These are phyloP conservation scores for Pseudogymnoascus sp. DNA, from an alignment of 2,329 filamentous ascomycete genomes.

Conservation along the genomic window DNA sequence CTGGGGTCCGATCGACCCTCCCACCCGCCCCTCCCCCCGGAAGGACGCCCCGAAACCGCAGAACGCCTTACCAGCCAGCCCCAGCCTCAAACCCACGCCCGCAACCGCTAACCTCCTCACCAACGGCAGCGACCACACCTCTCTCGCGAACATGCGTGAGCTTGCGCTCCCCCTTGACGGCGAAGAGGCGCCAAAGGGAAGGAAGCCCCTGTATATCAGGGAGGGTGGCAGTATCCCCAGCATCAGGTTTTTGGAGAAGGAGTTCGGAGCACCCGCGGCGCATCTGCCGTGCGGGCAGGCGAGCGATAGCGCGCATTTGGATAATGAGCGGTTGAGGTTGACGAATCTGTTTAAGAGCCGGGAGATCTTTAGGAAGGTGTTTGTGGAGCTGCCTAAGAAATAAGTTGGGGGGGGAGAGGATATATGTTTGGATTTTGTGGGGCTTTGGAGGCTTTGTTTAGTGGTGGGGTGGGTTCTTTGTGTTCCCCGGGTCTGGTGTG, in stretches of 20 bases:
- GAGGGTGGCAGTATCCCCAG: conserved; percentile 94
- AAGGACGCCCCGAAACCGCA: conserved; percentile 18
- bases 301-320: conserved; percentile 87
- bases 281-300: conserved; percentile 93
- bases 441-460: background rate
- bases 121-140: conserved; percentile 36
- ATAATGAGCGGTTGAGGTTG: conserved; percentile 87
- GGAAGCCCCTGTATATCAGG: conserved; percentile 81
- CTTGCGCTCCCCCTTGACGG: conserved; percentile 10
- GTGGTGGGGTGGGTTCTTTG: background rate
- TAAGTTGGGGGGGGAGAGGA: too few species aligned
- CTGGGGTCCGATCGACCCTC: conserved; percentile 58
- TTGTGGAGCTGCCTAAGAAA: conserved; percentile 39
- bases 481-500: background rate
- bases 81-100: conserved; percentile 36
- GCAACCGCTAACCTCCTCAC: conserved; percentile 48
- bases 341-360: conserved; percentile 85
- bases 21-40: conserved; percentile 31
- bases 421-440: too few species aligned
- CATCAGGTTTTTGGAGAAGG: conserved; percentile 90
- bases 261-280: conserved; percentile 83
- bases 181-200: conserved; percentile 24
- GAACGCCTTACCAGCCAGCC: conserved; percentile 20
- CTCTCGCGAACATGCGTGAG: conserved; percentile 21
- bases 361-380: conserved; percentile 85